Percentiles rank a stretch among this genome's conserved stretches.
phyloP scores from a whole-genome alignment of 495 filamentous ascomycete species.

The Tuber indicum region DNA sequence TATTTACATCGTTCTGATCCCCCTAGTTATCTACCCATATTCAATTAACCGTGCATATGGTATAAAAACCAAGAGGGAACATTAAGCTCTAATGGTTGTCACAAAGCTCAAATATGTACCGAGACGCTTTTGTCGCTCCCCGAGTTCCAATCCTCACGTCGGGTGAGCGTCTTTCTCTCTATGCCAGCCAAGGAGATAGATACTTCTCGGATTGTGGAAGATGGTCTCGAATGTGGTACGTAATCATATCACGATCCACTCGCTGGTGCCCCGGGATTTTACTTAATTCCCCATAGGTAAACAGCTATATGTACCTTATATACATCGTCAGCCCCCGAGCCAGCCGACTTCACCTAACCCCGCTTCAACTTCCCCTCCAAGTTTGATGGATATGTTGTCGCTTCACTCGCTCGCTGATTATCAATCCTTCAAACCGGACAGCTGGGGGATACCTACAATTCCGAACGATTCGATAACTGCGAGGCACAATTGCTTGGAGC shows the following conservation, averaged over 20 bases:
- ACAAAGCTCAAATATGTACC: conserved; percentile 33
- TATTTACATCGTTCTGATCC: neutral
- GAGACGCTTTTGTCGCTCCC: conserved; percentile 35
- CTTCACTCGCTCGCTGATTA: conserved; percentile 68
- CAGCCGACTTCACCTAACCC: conserved; percentile 27
- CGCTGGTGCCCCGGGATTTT: neutral
- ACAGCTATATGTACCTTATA: conserved; percentile 83
- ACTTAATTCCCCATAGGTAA: conserved; percentile 47
- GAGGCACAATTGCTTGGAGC: conserved; percentile 64
- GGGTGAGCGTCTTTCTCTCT: conserved; percentile 81
- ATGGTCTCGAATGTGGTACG: conserved; percentile 62
- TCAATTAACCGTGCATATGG: neutral
- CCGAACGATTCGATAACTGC: conserved; percentile 53
- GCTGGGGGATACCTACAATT: conserved; percentile 88
- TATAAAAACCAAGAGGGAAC: neutral
- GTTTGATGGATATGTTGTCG: conserved; percentile 89
- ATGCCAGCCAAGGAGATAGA: conserved; percentile 82
- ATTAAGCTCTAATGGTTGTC: conserved; percentile 10
- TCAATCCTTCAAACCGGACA: conserved; percentile 64
- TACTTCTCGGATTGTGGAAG: conserved; percentile 68
- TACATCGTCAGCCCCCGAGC: conserved; percentile 54
- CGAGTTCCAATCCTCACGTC: conserved; percentile 38
- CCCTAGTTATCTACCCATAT: neutral
- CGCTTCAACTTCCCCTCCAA: conserved; percentile 48
- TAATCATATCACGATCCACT: neutral